phyloP scores from a whole-genome alignment of 2,329 filamentous ascomycete species.

The Alternaria solani region DNA sequence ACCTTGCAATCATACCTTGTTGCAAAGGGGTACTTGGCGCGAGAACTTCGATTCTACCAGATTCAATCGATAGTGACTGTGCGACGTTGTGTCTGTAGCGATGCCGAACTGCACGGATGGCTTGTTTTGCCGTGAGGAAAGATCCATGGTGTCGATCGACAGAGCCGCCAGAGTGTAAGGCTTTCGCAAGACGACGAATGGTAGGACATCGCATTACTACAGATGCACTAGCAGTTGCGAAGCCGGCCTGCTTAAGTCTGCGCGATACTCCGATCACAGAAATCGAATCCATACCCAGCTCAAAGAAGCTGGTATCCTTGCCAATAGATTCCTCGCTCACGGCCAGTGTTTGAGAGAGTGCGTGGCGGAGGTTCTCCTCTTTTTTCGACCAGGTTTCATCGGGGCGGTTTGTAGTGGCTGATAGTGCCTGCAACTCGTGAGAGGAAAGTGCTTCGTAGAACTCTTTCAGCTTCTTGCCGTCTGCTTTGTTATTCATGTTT shows the following conservation, averaged over 20 bases:
- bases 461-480: conserved; percentile 71
- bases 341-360: conserved; percentile 64
- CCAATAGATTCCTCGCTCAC: conserved; percentile 57
- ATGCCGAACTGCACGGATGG: conserved; percentile 70
- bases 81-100: conserved; percentile 64
- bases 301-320: conserved; percentile 75
- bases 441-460: conserved; percentile 70
- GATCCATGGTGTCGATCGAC: conserved; percentile 29
- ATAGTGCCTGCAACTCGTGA: conserved; percentile 68
- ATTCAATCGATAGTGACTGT: conserved; percentile 60
- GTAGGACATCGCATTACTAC: conserved; percentile 68
- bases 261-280: conserved; percentile 76
- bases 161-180: conserved; percentile 29
- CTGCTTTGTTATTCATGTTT: conserved; percentile 89
- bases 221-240: conserved; percentile 68
- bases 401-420: conserved; percentile 18
- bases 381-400: conserved; percentile 45
- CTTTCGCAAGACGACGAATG: conserved; percentile 52
- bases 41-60: conserved; percentile 71
- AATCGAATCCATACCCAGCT: conserved; percentile 88
- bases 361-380: conserved; percentile 60
- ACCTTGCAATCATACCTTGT: conserved; percentile 82
- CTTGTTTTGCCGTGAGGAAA: conserved; percentile 64
- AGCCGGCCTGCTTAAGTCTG: conserved; percentile 69
- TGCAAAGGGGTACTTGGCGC: conserved; percentile 86